Base-by-base conservation (phyloP, 2,329 filamentous ascomycete genomes). In the Daldinia sp. region DNA sequence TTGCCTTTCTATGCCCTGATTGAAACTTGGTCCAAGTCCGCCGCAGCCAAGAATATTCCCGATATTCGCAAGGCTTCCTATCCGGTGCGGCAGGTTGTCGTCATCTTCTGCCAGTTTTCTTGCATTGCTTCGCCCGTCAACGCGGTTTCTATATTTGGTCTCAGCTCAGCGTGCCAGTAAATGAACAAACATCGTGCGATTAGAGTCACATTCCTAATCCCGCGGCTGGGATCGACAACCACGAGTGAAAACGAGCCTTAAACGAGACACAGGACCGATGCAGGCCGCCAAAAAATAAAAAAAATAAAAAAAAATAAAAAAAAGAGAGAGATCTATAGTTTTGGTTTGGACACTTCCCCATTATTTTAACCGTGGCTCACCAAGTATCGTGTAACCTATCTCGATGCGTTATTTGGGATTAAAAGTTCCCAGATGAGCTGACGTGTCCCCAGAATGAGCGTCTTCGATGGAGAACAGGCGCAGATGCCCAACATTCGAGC, bases 1-100 rank as follows among this genome's bases (percentile, higher is more conserved):
- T 49, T 58, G 30, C 57, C 53, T 48, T 23, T 43, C n/a, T 30
- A 32, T 49, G 48, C 30, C 49, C 51, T 45, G 23, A 27, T 39
- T 49, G 4, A 30, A n/a, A 53, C 52, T 29, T 48, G 25, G 47
- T 7, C 49, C 15, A 17, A 39, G 34, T 27, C 50, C 47, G 47
- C 58, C 58, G 59, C 59, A 59, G 50, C 62, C 50, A 66, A 65
- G 62, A 66, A 62, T 65, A 64, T 67, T 30, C 53, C 65, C 55
- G 62, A 67, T 9, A 23, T 61, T 55, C n/a, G 49, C 45, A 49
- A 58, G 53, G 41, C 56, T 50, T 61, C 58, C 58, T 54, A 34
- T 35, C 39, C 47, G 43, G 41, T 39, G 51, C 51, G 25, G 39
- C 30, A 52, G 25, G 15, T 34, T 63, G 48, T 43, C 58, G 51